Evolutionary conservation across 164 flowering plant species (phyloP).

Genomic region (Cinnamomum chago): DNA sequence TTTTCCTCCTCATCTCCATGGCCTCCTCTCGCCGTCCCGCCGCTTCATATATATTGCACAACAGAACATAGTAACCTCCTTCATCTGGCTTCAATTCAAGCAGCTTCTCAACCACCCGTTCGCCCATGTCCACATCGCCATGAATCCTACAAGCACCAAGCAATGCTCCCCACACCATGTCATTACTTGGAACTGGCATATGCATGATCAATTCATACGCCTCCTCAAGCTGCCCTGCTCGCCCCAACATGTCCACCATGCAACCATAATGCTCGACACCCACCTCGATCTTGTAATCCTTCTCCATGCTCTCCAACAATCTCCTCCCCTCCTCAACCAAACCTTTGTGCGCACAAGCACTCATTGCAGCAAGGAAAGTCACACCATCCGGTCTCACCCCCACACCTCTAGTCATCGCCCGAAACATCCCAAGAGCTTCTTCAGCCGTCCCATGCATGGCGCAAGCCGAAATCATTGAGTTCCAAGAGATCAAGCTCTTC

Average conservation of each 20-base stretch:
- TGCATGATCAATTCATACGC: constrained; percentile 19
- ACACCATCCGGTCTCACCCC: constrained; percentile 19
- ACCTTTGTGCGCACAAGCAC: constrained; percentile 33
- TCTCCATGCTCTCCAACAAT: constrained; percentile 16
- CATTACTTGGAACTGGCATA: constrained; percentile 27
- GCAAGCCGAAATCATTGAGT: constrained; percentile 28
- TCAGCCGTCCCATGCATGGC: constrained; percentile 32
- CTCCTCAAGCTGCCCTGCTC: constrained; percentile 24
- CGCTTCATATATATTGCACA: constrained; percentile 23
- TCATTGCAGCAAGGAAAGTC: constrained; percentile 26
- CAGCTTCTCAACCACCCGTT: constrained; percentile 15
- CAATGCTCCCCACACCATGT: constrained; percentile 27
- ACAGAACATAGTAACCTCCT: constrained; percentile 23
- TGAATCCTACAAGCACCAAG: constrained; percentile 29
- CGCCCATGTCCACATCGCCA: constrained; percentile 20
- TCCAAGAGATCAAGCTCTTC: constrained; percentile 23
- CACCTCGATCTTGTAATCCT: constrained; percentile 21
- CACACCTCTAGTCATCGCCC: constrained; percentile 13
- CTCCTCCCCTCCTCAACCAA: constrained; percentile 21
- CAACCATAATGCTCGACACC: constrained; percentile 30
- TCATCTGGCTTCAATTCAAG: constrained; percentile 4
- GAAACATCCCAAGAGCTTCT: constrained; percentile 20
- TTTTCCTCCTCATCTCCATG: constrained; percentile 18
- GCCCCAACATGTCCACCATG: constrained; percentile 26
- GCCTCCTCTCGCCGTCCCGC: constrained; percentile 30